phyloP scores from a whole-genome alignment of 495 filamentous ascomycete genomes.

The Aspergillus asperescens region DNA sequence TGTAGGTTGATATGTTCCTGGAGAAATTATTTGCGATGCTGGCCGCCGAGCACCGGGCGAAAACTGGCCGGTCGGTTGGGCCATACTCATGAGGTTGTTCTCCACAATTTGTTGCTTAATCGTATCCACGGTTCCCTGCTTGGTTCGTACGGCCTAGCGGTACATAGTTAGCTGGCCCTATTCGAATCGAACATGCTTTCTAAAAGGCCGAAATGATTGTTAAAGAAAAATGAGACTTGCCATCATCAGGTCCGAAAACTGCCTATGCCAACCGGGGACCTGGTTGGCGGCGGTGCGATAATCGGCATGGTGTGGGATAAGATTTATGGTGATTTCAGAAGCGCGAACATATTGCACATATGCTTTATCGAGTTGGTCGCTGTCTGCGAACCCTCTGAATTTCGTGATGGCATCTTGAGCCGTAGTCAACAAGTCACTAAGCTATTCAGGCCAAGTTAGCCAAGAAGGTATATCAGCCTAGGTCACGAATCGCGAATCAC shows the following conservation, averaged over 20 bases:
- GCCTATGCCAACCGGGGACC: constrained; percentile 34
- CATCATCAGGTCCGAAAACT: constrained; percentile 42
- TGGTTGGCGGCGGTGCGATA: constrained; percentile 40
- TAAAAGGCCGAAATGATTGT: background rate
- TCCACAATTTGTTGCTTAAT: constrained; percentile 44
- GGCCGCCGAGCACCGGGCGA: constrained; percentile 13
- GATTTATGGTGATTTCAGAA: constrained; percentile 66
- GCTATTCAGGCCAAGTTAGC: constrained; percentile 18
- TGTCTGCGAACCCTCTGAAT: constrained; percentile 36
- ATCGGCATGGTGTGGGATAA: constrained; percentile 68
- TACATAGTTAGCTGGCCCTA: constrained; percentile 7
- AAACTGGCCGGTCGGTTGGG: constrained; percentile 25
- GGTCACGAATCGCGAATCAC: background rate
- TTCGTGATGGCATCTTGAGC: constrained; percentile 36
- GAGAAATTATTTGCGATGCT: constrained; percentile 15
- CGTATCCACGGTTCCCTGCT: constrained; percentile 44
- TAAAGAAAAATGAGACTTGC: constrained; percentile 10
- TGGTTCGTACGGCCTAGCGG: constrained; percentile 37
- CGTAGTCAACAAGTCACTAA: constrained; percentile 29
- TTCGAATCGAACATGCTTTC: background rate
- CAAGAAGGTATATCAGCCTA: background rate
- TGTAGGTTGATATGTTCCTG: constrained; percentile 12
- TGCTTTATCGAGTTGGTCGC: constrained; percentile 54
- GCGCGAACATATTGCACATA: constrained; percentile 78
- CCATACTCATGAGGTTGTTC: constrained; percentile 34